These are phyloP conservation scores for Centella asiatica DNA, from an alignment of 129 eudicot species.

Conservation along the genomic window DNA sequence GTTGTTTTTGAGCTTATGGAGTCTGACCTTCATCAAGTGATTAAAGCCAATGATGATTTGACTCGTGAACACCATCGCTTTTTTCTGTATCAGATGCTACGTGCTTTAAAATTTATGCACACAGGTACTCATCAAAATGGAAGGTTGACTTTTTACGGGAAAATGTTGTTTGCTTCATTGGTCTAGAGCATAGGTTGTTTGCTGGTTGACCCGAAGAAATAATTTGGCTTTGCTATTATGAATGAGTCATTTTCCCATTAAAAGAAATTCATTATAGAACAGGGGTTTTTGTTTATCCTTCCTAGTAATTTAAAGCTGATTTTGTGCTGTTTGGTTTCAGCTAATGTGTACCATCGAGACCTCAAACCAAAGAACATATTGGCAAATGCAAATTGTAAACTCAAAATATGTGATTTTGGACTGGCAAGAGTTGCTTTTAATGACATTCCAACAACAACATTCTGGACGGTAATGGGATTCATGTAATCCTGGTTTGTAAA, in stretches of 20 bases:
- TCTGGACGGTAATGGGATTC: slow-evolving; percentile 76
- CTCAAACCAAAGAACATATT: slow-evolving; percentile 90
- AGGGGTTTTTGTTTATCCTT: background rate
- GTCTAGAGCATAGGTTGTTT: background rate
- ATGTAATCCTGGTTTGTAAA: background rate
- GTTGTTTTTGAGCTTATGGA: slow-evolving; percentile 99
- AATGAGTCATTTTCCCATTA: too few relatives aligned
- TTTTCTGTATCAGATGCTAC: slow-evolving; percentile 92
- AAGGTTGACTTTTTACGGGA: background rate
- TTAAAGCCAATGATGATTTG: slow-evolving; percentile 92
- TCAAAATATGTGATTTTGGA: slow-evolving; percentile 89
- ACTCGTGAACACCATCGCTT: slow-evolving; percentile 92
- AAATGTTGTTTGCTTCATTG: background rate
- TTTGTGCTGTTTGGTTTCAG: slow-evolving; percentile 31
- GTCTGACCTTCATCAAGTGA: slow-evolving; percentile 95
- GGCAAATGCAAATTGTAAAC: slow-evolving; percentile 97
- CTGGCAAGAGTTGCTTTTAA: slow-evolving; percentile 93
- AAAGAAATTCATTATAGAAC: background rate
- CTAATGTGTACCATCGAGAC: slow-evolving; percentile 93
- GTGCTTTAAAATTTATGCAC: slow-evolving; percentile 91
- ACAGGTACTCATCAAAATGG: slow-evolving; percentile 37
- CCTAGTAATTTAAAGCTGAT: slow-evolving; percentile 11
- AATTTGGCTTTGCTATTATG: background rate
- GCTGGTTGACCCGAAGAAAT: background rate
- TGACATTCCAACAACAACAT: slow-evolving; percentile 80